Percentiles rank a stretch among this genome's conserved stretches.
phyloP scores from a whole-genome alignment of 768 basidiomycete species.

The Chlorophyllum brunneum region DNA sequence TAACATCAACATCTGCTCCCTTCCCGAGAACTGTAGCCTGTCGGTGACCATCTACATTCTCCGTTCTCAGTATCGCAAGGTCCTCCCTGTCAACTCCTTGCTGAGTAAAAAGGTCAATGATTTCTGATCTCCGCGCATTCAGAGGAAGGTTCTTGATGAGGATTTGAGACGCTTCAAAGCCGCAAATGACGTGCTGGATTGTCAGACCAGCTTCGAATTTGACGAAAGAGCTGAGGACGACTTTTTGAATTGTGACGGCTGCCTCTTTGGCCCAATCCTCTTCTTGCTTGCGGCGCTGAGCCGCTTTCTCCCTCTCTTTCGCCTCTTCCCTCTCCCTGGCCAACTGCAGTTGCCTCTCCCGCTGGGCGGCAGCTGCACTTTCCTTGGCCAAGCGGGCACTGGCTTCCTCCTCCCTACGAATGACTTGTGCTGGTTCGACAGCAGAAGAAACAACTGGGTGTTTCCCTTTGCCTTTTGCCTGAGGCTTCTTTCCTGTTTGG shows the following conservation, averaged over 20 bases:
- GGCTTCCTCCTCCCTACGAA: not conserved
- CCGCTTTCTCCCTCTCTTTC: conserved; percentile 4
- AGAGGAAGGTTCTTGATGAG: conserved; percentile 15
- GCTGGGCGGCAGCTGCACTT: not conserved
- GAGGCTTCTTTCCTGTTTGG: no score
- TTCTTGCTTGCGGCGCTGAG: conserved; percentile 1
- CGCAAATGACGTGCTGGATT: conserved; percentile 13
- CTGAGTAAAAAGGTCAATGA: conserved; percentile 15
- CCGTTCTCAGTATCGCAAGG: conserved; percentile 16
- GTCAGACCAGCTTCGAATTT: conserved; percentile 21
- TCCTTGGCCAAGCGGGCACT: not conserved
- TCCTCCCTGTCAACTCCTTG: conserved; percentile 10
- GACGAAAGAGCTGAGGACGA: conserved; percentile 16
- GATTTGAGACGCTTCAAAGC: conserved; percentile 16
- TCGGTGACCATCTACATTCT: conserved; percentile 21
- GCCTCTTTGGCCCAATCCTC: conserved; percentile 10
- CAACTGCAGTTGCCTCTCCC: not conserved
- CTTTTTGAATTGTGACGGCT: conserved; percentile 1
- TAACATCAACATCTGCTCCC: conserved; percentile 33
- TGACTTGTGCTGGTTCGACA: not conserved
- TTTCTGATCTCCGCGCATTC: conserved; percentile 10
- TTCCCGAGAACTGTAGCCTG: conserved; percentile 44
- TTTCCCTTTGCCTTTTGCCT: not conserved
- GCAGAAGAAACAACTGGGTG: no score
- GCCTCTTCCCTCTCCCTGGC: not conserved